phyloP scores from a whole-genome alignment of 768 basidiomycete genomes.

The Heimioporus sp. region DNA sequence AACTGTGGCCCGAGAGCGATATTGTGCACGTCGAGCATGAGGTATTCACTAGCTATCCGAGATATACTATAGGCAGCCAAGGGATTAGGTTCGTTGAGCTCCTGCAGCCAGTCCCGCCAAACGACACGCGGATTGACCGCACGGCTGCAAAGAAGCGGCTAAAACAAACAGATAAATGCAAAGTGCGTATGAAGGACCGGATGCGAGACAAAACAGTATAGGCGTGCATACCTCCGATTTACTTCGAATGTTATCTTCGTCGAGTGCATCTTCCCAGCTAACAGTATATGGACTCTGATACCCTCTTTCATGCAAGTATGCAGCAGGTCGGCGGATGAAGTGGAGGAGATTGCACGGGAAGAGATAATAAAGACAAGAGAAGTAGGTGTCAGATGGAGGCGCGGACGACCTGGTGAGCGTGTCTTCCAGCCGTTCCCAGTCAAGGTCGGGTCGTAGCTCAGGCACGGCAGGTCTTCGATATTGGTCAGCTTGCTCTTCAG shows the following conservation, averaged over 20 bases:
- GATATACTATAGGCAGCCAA: conserved; percentile 67
- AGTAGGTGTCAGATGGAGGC: conserved; percentile 65
- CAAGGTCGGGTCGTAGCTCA: conserved; percentile 50
- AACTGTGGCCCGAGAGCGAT: conserved; percentile 46
- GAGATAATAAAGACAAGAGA: conserved; percentile 82
- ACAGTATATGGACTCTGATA: conserved; percentile 61
- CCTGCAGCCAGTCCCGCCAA: conserved; percentile 59
- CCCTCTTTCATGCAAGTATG: conserved; percentile 54
- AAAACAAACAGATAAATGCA: conserved; percentile 3
- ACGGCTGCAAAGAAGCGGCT: conserved; percentile 71
- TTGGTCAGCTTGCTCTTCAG: conserved; percentile 17
- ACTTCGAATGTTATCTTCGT: conserved; percentile 66
- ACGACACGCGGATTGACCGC: conserved; percentile 73
- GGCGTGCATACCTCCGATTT: conserved; percentile 60
- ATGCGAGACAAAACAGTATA: neutral
- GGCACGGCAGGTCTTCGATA: conserved; percentile 38
- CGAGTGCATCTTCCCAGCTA: conserved; percentile 68
- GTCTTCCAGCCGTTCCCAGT: conserved; percentile 67
- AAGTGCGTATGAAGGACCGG: neutral
- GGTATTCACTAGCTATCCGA: conserved; percentile 63
- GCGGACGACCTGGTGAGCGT: conserved; percentile 53
- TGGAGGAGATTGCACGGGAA: conserved; percentile 87
- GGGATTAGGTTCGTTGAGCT: conserved; percentile 60
- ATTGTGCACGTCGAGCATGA: conserved; percentile 64
- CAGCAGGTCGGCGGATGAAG: conserved; percentile 69